Evolutionary conservation across 306 rosid genomes (phyloP), one percentile per base, ranked within the genome.

Genomic region (Carpinus viminea): DNA sequence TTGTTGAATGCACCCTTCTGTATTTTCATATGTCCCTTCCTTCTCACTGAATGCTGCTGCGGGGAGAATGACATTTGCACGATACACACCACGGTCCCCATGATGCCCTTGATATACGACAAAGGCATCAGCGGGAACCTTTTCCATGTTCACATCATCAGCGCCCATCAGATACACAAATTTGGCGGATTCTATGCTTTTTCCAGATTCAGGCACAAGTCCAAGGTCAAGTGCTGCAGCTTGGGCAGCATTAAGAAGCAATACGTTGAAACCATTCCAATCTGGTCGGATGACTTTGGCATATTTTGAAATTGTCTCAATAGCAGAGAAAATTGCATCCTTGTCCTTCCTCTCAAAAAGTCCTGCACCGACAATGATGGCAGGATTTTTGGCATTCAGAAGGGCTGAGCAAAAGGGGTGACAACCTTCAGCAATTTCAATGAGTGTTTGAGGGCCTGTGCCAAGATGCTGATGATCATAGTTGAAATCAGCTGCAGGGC

Each of bases 211-310:
- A 2, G 99, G 98, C 75, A 96, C 96, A 57, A 96, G 98, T 61
- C 99, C 99, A 68, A 96, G 98, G 89, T 96, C 99, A 76, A 96
- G 97, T 65, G 98, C 98, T 69, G 99, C 99, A 76, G 97, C 96
- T 85, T 96, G 99, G 86, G 97, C 87, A 60, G 99, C 99, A 79
- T 92, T 88, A 79, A 90, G 93, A 80, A 96, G 99, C 89, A 96
- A 79, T 68, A 93, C 92, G 26, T 96, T 96, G 72, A 87, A 86
- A 81, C 98, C 98, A 73, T 93, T 93, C 99, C 99, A 93, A 61
- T 93, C 99, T 28, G 98, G 87, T 79, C 96, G 85, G 81, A 91
- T 84, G 66, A 87, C 96, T 17, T 91, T 88, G 0, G 88, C 87
- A 4, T 84, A 61, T 81, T 91, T 79, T 3, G 94, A 91, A 72